Conservation (phyloP, 129 eudicot species). For the Rutidosis leptorrhynchoides region DNA sequence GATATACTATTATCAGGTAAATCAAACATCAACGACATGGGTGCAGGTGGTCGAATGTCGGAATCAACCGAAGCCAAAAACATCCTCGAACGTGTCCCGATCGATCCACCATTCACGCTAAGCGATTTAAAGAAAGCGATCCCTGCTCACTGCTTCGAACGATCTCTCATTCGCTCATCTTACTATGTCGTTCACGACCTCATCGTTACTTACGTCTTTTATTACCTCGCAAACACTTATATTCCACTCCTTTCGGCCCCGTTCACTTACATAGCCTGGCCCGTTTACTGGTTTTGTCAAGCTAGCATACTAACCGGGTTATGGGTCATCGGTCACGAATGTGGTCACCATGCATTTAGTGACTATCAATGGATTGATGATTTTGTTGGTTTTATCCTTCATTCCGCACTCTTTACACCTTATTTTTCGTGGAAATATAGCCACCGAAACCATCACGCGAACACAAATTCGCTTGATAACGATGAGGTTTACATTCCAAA, state of each 20-base stretch:
- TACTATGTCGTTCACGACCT: too few species aligned
- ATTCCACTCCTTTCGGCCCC: constrained; percentile 39
- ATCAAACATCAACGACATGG: constrained; percentile 29
- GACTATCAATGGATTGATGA: constrained; percentile 26
- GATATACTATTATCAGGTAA: constrained; percentile 9
- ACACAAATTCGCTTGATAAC: too few species aligned
- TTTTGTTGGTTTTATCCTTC: constrained; percentile 26
- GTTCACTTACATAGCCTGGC: constrained; percentile 47
- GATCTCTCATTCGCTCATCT: constrained; percentile 43
- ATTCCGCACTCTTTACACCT: constrained; percentile 27
- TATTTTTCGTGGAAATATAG: constrained; percentile 38
- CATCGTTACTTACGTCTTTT: too few species aligned
- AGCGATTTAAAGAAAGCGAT: constrained; percentile 47
- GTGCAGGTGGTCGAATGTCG: constrained; percentile 49
- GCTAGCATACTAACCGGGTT: constrained; percentile 50
- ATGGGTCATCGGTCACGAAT: constrained; percentile 61
- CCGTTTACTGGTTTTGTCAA: constrained; percentile 43
- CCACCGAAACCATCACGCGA: constrained; percentile 36
- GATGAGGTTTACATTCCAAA: too few species aligned
- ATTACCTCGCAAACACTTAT: too few species aligned
- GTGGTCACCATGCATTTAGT: constrained; percentile 39
- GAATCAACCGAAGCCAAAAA: constrained; percentile 21
- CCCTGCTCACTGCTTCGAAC: constrained; percentile 47
- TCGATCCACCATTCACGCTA: constrained; percentile 44
- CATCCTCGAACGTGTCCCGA: constrained; percentile 38